phyloP scores from a whole-genome alignment of 1,284 basidiomycete genomes.

The Ceratobasidium sp. region DNA sequence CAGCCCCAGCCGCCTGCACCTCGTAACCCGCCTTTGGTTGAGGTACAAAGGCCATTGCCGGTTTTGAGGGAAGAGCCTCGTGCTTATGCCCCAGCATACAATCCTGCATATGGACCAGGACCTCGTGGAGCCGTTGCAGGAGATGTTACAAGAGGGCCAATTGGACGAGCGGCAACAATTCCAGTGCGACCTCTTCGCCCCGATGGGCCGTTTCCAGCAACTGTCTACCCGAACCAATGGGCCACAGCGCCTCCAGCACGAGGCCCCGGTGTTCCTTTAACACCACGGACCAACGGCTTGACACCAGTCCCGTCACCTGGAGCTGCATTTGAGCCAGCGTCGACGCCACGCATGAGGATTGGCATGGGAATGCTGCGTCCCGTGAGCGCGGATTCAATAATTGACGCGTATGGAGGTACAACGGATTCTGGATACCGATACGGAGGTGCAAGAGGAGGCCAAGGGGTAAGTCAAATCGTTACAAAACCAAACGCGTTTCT shows the following conservation, averaged over 20 bases:
- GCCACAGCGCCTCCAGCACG: not conserved
- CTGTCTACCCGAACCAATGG: not conserved
- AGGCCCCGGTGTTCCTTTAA: not conserved
- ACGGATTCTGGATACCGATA: slow-evolving; percentile 27
- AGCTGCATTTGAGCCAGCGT: not conserved
- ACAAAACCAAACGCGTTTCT: not conserved
- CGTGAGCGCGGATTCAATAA: slow-evolving; percentile 32
- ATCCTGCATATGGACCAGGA: not conserved
- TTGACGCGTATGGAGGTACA: slow-evolving; percentile 29
- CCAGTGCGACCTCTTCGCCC: not conserved
- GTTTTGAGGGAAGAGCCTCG: not conserved
- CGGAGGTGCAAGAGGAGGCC: slow-evolving; percentile 23
- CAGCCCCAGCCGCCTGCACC: not conserved
- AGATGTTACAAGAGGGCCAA: not conserved
- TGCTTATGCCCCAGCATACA: not conserved
- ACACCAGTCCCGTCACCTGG: not conserved
- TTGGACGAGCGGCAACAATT: not conserved
- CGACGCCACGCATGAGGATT: slow-evolving; percentile 8
- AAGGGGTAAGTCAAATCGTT: slow-evolving; percentile 7
- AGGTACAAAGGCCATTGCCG: not conserved
- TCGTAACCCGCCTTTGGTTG: not conserved
- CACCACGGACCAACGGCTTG: not conserved
- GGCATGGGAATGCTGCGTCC: slow-evolving; percentile 27
- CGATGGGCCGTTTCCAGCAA: not conserved
- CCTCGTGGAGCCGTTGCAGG: not conserved